A percentile compares a stretch with the other conserved stretches of the same genome.
Conservation (phyloP, 116 monocot species). For the Posidonia oceanica region DNA sequence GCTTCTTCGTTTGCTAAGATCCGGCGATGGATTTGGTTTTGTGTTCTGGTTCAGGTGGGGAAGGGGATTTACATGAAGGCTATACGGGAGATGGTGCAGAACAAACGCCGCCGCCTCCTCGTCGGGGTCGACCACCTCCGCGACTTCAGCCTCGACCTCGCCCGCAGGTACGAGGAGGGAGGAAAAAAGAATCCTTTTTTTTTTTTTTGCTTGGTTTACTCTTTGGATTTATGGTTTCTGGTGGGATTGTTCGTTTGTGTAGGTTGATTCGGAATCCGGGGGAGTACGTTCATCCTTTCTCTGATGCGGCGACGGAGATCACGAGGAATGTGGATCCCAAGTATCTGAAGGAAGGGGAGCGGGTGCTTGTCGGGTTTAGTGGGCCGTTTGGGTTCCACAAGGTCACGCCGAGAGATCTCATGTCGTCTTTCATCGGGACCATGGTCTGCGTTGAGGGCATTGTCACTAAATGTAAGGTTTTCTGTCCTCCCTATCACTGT, state of each 20-base stretch:
- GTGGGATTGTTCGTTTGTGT: not conserved
- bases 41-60: conserved; percentile 32
- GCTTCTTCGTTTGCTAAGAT: not conserved
- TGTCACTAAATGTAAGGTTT: conserved; percentile 81
- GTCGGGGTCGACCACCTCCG: conserved; percentile 79
- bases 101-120: conserved; percentile 66
- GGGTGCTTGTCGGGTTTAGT: conserved; percentile 68
- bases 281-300: conserved; percentile 74
- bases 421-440: conserved; percentile 91
- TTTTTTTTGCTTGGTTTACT: not conserved
- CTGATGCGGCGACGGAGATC: conserved; percentile 70
- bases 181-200: not conserved
- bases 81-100: conserved; percentile 62
- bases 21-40: not conserved
- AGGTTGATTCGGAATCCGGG: conserved; percentile 81
- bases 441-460: conserved; percentile 98
- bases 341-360: conserved; percentile 70
- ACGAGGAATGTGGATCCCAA: conserved; percentile 54
- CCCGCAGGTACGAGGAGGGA: conserved; percentile 41
- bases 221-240: not conserved
- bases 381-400: conserved; percentile 90
- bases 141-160: conserved; percentile 70
- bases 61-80: conserved; percentile 65
- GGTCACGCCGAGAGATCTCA: conserved; percentile 92
- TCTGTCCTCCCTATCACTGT: not conserved